phyloP scores from a whole-genome alignment of 2,329 filamentous ascomycete genomes.

The Leptographium wingfieldii region DNA sequence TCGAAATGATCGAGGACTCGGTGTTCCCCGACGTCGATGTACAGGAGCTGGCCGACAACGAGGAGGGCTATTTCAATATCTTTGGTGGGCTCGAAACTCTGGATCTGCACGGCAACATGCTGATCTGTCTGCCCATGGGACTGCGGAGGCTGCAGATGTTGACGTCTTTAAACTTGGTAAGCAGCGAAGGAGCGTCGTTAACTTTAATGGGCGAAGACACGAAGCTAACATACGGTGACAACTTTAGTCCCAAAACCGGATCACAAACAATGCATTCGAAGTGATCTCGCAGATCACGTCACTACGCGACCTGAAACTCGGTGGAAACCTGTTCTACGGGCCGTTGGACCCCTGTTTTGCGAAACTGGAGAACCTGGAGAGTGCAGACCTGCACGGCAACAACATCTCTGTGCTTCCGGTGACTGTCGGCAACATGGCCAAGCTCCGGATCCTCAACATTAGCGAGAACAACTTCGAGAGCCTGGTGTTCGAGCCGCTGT shows the following conservation, averaged over 20 bases:
- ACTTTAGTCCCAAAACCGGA: constrained; percentile 61
- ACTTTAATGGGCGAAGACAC: background rate
- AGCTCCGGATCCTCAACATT: constrained; percentile 65
- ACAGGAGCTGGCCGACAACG: constrained; percentile 45
- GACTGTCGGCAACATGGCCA: constrained; percentile 51
- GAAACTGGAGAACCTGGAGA: constrained; percentile 57
- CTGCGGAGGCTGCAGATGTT: constrained; percentile 60
- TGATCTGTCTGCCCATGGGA: constrained; percentile 62
- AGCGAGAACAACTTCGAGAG: constrained; percentile 63
- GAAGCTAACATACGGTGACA: background rate
- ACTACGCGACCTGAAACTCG: constrained; percentile 69
- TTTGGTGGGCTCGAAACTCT: constrained; percentile 72
- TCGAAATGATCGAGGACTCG: constrained; percentile 58
- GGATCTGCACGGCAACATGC: constrained; percentile 75
- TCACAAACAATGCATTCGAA: constrained; percentile 59
- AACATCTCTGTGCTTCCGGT: constrained; percentile 58
- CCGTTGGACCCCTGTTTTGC: constrained; percentile 51
- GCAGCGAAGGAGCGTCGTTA: constrained; percentile 15
- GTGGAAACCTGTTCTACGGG: constrained; percentile 63
- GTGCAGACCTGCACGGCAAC: constrained; percentile 73
- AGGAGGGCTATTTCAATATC: constrained; percentile 56
- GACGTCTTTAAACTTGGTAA: constrained; percentile 69
- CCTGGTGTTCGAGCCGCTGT: constrained; percentile 58
- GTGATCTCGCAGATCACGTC: constrained; percentile 60
- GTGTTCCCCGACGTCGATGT: constrained; percentile 65